These are phyloP conservation scores for Gonium pectorale DNA, from an alignment of 139 green algal species.

Conservation along the genomic window DNA sequence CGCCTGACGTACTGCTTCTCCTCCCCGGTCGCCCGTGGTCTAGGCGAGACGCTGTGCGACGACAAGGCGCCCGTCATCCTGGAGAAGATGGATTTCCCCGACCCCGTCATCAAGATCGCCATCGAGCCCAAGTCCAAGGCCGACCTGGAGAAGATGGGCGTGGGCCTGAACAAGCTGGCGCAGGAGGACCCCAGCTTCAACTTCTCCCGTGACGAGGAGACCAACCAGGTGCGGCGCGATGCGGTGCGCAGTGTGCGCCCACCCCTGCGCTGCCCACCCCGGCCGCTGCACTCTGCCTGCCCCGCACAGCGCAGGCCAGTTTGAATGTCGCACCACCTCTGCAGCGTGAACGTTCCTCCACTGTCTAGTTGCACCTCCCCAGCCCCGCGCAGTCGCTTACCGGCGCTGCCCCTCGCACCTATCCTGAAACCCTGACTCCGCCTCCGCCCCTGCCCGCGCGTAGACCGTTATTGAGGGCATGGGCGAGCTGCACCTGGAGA, in stretches of 20 bases:
- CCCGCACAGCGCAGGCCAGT: too few relatives aligned
- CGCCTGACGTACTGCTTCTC: too few relatives aligned
- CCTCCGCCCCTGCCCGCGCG: not conserved
- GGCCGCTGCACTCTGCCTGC: too few relatives aligned
- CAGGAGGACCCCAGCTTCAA: conserved; percentile 98
- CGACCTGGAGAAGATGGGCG: conserved; percentile 96
- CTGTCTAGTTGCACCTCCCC: too few relatives aligned
- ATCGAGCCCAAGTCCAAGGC: conserved; percentile 99
- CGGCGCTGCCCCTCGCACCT: too few relatives aligned
- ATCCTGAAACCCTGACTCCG: too few relatives aligned
- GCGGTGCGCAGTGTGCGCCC: too few relatives aligned
- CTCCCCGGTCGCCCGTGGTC: too few relatives aligned
- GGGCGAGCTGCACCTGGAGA: conserved; percentile 99
- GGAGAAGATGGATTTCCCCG: conserved; percentile 99
- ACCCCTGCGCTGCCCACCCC: too few relatives aligned
- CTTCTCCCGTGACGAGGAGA: conserved; percentile 96
- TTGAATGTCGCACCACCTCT: too few relatives aligned
- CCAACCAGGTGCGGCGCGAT: conserved; percentile 77
- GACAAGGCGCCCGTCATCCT: conserved; percentile 93
- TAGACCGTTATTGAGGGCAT: conserved; percentile 98
- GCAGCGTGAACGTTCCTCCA: too few relatives aligned
- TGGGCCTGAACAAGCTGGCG: conserved; percentile 96
- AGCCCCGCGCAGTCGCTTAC: too few relatives aligned
- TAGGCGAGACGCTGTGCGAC: conserved; percentile 97
- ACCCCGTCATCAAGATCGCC: conserved; percentile 99